Base-by-base conservation (phyloP, 257 asterid genomes). In the Solanum pimpinellifolium region DNA sequence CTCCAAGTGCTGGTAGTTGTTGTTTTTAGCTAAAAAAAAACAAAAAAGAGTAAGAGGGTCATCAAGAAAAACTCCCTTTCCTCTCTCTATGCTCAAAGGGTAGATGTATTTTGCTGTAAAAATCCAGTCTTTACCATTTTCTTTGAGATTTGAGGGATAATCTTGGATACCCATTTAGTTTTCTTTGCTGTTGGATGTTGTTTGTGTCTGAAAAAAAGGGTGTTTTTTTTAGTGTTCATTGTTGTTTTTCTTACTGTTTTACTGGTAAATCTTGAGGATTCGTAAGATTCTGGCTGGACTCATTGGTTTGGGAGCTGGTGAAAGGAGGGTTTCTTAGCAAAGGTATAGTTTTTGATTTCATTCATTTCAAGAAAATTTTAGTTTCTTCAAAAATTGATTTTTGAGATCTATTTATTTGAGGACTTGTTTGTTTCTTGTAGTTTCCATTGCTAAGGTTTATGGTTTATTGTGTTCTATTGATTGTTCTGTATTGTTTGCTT, bases 351-450 rank as follows among this genome's bases (percentile, higher is more conserved):
- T 90, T 90, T 74, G 6, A 84, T 44, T 81, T 4, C 16, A 65
- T 90, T 73, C 3, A 80, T 31, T 68, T 4, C 16, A 65, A 66
- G n/a, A 56, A 41, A 21, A 20, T 11, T 62, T 15, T 47, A 7
- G 42, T 27, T 7, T 49, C 33, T 27, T 83, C 60, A 78, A n/a
- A 60, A 78, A 41, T 73, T 39, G 66, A 87, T 76, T 88, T 89
- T 90, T 72, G 88, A 92, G 98, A 95, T 94, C 93, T 94, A 87
- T 75, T 84, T 39, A 33, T 86, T 80, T 80, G 69, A 47, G 68
- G 16, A 27, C 68, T 29, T 20, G 25, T 49, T 2, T 46, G 42
- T 23, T 46, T 46, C 16, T 46, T 80, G 68, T 29, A 44, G 20
- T 78, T 25, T 78, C 65, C 37, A 20, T 80, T 49, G 10, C 18